Evolutionary conservation across 495 filamentous ascomycete species (phyloP).

Genomic region (Ascodesmis nigricans): DNA sequence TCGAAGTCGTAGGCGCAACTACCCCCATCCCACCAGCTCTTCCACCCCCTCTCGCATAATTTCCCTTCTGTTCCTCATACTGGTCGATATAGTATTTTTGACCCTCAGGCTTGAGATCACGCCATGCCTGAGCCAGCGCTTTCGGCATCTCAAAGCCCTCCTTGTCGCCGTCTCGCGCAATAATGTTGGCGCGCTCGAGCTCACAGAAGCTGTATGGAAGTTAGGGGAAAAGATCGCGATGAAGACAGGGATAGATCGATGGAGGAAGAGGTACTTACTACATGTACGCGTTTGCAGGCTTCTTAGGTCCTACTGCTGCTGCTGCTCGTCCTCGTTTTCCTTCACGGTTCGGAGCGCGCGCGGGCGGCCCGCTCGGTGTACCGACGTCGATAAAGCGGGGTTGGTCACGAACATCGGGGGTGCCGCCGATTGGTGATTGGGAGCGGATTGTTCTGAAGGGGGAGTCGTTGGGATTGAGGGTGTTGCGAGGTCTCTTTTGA

Average conservation of each 20-base stretch:
- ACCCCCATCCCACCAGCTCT: neutral
- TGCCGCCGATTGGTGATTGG: too few relatives aligned
- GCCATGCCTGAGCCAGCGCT: constrained; percentile 22
- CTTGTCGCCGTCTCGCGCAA: constrained; percentile 20
- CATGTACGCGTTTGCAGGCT: constrained; percentile 22
- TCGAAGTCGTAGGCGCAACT: neutral
- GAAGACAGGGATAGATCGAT: constrained; percentile 1
- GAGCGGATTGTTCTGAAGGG: too few relatives aligned
- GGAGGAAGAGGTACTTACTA: constrained; percentile 20
- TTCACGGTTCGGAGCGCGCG: too few relatives aligned
- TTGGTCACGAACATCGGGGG: too few relatives aligned
- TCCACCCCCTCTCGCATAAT: constrained; percentile 7
- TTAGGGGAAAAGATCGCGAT: too few relatives aligned
- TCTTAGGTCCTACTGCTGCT: constrained; percentile 22
- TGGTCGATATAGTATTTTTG: constrained; percentile 23
- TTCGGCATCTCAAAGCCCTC: constrained; percentile 23
- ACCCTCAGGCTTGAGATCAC: constrained; percentile 20
- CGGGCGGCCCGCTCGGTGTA: too few relatives aligned
- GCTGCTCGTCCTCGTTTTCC: too few relatives aligned
- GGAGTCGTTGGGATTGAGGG: too few relatives aligned
- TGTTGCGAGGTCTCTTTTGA: too few relatives aligned
- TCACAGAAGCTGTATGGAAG: constrained; percentile 19
- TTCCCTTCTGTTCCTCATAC: constrained; percentile 20
- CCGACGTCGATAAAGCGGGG: too few relatives aligned
- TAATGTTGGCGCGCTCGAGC: constrained; percentile 21